phyloP scores from a whole-genome alignment of 345 rosid species.

The Salix brachista region DNA sequence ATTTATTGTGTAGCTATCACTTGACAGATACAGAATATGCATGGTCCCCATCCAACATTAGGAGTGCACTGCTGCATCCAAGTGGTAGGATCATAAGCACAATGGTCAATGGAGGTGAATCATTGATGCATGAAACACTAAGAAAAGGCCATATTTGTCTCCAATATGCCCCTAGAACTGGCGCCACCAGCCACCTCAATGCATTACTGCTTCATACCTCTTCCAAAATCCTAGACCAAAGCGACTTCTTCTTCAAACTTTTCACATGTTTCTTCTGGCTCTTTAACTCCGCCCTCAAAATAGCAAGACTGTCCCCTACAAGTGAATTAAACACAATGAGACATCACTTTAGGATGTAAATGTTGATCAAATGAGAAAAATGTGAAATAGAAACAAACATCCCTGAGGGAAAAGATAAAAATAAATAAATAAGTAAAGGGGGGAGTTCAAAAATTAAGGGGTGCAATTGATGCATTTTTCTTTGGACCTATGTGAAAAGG shows the following conservation, averaged over 20 bases:
- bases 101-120: background rate
- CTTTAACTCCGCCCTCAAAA: conserved; percentile 86
- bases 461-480: no score
- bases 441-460: no score
- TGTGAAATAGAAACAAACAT: background rate
- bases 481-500: no score
- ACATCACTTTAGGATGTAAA: background rate
- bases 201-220: conserved; percentile 49
- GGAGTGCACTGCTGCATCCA: background rate
- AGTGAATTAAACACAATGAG: conserved; percentile 13
- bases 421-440: no score
- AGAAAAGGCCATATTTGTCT: background rate
- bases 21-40: background rate
- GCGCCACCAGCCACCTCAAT: background rate
- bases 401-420: background rate
- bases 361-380: background rate
- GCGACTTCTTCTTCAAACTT: conserved; percentile 87
- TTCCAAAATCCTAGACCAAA: conserved; percentile 94
- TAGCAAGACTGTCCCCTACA: conserved; percentile 79
- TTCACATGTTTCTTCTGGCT: conserved; percentile 87
- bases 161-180: background rate
- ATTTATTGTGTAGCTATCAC: background rate
- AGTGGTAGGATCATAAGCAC: background rate
- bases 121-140: background rate
- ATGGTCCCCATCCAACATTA: background rate